Conservation (phyloP, 2,329 filamentous ascomycete genomes). For the Epichloe baconii region DNA sequence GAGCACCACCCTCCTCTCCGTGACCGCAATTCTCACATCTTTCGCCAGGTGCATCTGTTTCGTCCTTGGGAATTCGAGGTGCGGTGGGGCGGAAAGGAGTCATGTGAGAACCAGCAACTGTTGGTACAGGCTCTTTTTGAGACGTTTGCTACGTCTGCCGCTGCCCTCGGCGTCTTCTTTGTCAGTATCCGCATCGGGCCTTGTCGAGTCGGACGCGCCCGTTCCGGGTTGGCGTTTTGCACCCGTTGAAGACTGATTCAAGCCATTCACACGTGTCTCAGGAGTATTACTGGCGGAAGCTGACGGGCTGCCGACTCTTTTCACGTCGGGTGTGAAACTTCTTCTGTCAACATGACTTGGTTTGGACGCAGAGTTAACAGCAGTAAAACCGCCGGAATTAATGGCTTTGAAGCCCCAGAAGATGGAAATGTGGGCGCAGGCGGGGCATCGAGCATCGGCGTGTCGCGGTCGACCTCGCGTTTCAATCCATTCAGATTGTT, state of each 20-base stretch:
- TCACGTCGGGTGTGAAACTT: conserved; percentile 47
- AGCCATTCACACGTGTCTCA: conserved; percentile 43
- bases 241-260: conserved; percentile 38
- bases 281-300: conserved; percentile 51
- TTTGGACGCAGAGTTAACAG: conserved; percentile 59
- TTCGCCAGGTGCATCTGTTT: conserved; percentile 34
- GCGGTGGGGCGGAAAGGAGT: conserved; percentile 76
- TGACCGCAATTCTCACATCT: conserved; percentile 81
- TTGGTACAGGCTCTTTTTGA: conserved; percentile 75
- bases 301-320: conserved; percentile 48
- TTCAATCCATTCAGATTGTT: conserved; percentile 32
- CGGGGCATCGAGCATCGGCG: conserved; percentile 33
- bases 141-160: conserved; percentile 77
- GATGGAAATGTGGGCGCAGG: conserved; percentile 21
- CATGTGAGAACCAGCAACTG: conserved; percentile 94
- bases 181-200: conserved; percentile 33
- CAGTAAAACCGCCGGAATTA: conserved; percentile 50
- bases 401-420: conserved; percentile 20
- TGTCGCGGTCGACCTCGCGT: conserved; percentile 34
- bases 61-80: conserved; percentile 49
- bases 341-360: conserved; percentile 51
- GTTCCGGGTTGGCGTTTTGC: conserved; percentile 64
- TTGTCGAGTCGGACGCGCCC: conserved; percentile 31
- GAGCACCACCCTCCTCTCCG: conserved; percentile 54
- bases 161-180: conserved; percentile 50